Conservation (phyloP, 1,284 basidiomycete genomes). For the Retiboletus flavoniger region DNA sequence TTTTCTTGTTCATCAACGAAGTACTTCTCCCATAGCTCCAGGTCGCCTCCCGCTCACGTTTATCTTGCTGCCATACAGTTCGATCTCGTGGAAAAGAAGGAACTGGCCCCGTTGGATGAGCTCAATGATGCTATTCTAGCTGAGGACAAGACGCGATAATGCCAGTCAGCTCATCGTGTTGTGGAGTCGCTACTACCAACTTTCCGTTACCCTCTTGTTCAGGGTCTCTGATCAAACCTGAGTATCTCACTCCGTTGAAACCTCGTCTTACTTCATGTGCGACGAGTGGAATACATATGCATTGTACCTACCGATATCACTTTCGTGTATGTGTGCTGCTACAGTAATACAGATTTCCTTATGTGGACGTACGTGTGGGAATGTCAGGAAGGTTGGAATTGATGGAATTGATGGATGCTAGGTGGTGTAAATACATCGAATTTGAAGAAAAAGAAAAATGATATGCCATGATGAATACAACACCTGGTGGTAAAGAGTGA, state of each 20-base stretch:
- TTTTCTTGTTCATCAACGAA: conserved; percentile 96
- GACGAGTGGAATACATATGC: conserved; percentile 3
- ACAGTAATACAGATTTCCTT: conserved; percentile 13
- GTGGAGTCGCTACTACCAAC: not conserved
- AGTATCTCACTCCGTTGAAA: not conserved
- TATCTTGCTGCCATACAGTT: conserved; percentile 55
- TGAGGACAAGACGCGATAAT: conserved; percentile 65
- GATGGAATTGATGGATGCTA: conserved; percentile 3
- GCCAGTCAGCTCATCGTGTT: not conserved
- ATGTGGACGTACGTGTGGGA: conserved; percentile 1
- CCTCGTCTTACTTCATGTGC: not conserved
- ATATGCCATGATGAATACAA: conserved; percentile 4
- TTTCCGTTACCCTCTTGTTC: not conserved
- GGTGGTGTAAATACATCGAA: conserved; percentile 2
- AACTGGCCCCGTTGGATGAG: conserved; percentile 93
- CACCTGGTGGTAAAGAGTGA: not conserved
- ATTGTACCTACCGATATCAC: conserved; percentile 13
- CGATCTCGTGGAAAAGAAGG: conserved; percentile 95
- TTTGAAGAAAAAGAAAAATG: not conserved
- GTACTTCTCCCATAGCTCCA: conserved; percentile 40
- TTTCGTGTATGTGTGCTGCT: conserved; percentile 8
- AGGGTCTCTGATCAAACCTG: not conserved
- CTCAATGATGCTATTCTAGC: conserved; percentile 94
- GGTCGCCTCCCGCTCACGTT: conserved; percentile 8
- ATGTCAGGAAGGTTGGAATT: not conserved